Evolutionary conservation across 345 rosid species (phyloP).

Genomic region (Corchorus olitorius): DNA sequence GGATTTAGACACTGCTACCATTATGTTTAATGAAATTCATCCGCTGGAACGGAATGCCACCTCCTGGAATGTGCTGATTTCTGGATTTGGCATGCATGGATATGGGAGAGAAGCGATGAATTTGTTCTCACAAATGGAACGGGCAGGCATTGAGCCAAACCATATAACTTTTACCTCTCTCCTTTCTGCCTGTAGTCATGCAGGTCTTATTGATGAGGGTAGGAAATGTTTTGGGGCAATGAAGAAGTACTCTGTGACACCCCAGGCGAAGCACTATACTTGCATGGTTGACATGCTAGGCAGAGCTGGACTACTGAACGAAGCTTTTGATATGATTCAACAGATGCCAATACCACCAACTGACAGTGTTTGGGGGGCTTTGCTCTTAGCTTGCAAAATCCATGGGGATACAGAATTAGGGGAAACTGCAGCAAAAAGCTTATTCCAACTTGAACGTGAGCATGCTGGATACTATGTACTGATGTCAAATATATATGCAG

Average conservation of each 20-base stretch:
- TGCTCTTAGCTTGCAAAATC: slow-evolving; percentile 65
- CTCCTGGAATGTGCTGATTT: slow-evolving; percentile 59
- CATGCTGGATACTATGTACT: slow-evolving; percentile 59
- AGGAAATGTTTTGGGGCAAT: slow-evolving; percentile 49
- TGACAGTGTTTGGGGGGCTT: slow-evolving; percentile 61
- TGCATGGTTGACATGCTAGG: slow-evolving; percentile 73
- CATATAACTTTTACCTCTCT: slow-evolving; percentile 54
- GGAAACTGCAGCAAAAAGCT: slow-evolving; percentile 46
- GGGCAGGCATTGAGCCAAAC: slow-evolving; percentile 46
- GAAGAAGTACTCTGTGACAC: slow-evolving; percentile 37
- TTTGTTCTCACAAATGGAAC: slow-evolving; percentile 50
- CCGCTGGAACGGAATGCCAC: slow-evolving; percentile 32
- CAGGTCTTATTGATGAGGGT: slow-evolving; percentile 59
- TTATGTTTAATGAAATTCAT: slow-evolving; percentile 40
- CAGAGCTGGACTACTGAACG: slow-evolving; percentile 50
- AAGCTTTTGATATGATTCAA: slow-evolving; percentile 50
- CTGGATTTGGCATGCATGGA: slow-evolving; percentile 61
- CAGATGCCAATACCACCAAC: slow-evolving; percentile 51
- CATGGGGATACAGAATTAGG: slow-evolving; percentile 48
- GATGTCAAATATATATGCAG: slow-evolving; percentile 60
- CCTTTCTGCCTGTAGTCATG: slow-evolving; percentile 67
- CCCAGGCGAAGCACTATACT: slow-evolving; percentile 51
- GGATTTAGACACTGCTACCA: slow-evolving; percentile 44
- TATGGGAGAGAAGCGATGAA: slow-evolving; percentile 42
- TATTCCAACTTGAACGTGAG: slow-evolving; percentile 49